These are phyloP conservation scores for Spergularia bocconei DNA, from an alignment of 148 eudicot species.

Conservation along the genomic window DNA sequence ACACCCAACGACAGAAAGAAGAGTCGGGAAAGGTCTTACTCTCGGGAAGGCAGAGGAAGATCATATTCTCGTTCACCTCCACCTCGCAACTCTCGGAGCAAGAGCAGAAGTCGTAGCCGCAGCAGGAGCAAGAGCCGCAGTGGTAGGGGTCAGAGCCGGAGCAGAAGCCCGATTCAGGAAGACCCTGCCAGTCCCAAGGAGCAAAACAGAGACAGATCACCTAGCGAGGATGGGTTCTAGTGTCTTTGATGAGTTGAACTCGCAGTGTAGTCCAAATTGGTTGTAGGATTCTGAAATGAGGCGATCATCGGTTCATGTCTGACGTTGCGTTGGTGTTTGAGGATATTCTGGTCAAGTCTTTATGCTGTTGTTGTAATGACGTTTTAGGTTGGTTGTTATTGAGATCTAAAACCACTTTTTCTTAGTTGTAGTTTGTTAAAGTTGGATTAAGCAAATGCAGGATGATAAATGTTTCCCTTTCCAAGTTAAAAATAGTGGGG, in stretches of 20 bases:
- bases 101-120: conserved; percentile 39
- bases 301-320: conserved; percentile 2
- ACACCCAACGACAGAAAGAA: conserved; percentile 70
- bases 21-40: conserved; percentile 64
- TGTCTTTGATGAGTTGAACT: too few relatives aligned
- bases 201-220: conserved; percentile 45
- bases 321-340: not conserved
- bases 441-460: too few relatives aligned
- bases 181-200: conserved; percentile 32
- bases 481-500: too few relatives aligned
- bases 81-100: conserved; percentile 41
- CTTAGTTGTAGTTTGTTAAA: too few relatives aligned
- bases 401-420: too few relatives aligned
- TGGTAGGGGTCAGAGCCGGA: conserved; percentile 36
- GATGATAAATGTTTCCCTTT: too few relatives aligned
- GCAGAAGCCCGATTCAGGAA: conserved; percentile 53
- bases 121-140: conserved; percentile 30
- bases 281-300: not conserved
- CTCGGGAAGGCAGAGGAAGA: conserved; percentile 33
- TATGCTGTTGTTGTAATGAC: not conserved
- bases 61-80: conserved; percentile 43
- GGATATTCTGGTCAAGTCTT: not conserved
- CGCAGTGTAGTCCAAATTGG: too few relatives aligned
- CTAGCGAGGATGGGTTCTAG: conserved; percentile 33
- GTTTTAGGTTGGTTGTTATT: not conserved